Percentiles rank a stretch among this genome's conserved stretches.
Conservation (phyloP, 768 basidiomycete genomes). For the Termitomyces sp. region DNA sequence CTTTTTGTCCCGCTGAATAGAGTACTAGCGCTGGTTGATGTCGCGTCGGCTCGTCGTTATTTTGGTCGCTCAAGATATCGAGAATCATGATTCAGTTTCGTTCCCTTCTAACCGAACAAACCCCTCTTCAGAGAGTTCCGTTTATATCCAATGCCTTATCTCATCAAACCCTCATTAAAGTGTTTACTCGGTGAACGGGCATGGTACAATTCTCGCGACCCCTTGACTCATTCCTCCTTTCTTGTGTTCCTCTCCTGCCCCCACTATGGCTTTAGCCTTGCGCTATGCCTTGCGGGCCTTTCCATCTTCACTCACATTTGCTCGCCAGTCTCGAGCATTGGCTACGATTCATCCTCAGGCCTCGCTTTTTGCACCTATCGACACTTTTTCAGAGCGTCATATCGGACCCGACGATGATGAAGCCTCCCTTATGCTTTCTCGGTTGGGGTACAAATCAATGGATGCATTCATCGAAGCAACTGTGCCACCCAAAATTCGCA, state of each 20-base stretch:
- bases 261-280: constrained; percentile 26
- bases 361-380: constrained; percentile 78
- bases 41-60: neutral
- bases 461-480: constrained; percentile 82
- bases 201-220: constrained; percentile 34
- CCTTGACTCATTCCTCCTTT: constrained; percentile 22
- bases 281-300: constrained; percentile 21
- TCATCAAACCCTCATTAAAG: constrained; percentile 7
- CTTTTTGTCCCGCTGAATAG: constrained; percentile 28
- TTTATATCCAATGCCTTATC: constrained; percentile 10
- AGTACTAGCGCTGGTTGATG: constrained; percentile 5
- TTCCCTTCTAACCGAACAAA: neutral
- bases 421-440: constrained; percentile 73
- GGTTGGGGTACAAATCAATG: constrained; percentile 82
- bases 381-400: constrained; percentile 88
- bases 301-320: constrained; percentile 8
- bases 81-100: neutral
- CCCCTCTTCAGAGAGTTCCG: neutral
- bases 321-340: constrained; percentile 24
- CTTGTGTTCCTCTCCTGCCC: constrained; percentile 15
- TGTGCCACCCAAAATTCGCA: constrained; percentile 77
- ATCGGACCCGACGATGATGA: constrained; percentile 89
- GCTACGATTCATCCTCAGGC: constrained; percentile 57
- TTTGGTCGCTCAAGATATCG: constrained; percentile 5
- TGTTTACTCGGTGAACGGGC: constrained; percentile 54